Evolutionary conservation across 371 early-diverging fungal species (phyloP).

Genomic region (Rhizopus sp.): DNA sequence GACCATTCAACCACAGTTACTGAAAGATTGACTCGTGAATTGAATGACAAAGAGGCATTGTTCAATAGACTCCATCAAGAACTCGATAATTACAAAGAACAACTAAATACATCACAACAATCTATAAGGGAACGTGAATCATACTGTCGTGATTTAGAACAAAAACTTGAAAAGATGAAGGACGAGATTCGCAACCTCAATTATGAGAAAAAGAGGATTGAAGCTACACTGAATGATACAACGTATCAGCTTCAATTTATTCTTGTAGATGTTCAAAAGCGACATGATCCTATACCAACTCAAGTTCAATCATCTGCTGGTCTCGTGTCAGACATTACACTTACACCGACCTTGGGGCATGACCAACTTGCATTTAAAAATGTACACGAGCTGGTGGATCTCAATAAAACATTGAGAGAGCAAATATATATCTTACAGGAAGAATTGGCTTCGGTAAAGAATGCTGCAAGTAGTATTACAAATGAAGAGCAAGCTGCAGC

Average conservation of each 20-base stretch:
- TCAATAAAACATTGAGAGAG: constrained; percentile 1
- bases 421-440: background rate
- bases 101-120: background rate
- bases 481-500: background rate
- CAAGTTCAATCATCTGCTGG: background rate
- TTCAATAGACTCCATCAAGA: background rate
- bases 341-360: constrained; percentile 4
- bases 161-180: background rate
- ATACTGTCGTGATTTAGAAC: background rate
- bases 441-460: background rate
- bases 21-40: constrained; percentile 4
- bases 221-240: constrained; percentile 17
- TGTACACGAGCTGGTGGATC: constrained; percentile 17
- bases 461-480: background rate
- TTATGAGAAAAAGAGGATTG: constrained; percentile 6
- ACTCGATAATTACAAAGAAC: background rate
- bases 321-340: background rate
- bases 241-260: constrained; percentile 22
- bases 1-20: background rate
- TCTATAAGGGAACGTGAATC: background rate
- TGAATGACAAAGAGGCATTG: constrained; percentile 7
- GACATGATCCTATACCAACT: constrained; percentile 16
- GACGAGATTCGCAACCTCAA: background rate
- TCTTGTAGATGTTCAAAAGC: constrained; percentile 14
- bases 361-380: constrained; percentile 14